Evolutionary conservation across 306 rosid species (phyloP), one percentile per base, ranked within the genome.

Genomic region (Sindora glabra): DNA sequence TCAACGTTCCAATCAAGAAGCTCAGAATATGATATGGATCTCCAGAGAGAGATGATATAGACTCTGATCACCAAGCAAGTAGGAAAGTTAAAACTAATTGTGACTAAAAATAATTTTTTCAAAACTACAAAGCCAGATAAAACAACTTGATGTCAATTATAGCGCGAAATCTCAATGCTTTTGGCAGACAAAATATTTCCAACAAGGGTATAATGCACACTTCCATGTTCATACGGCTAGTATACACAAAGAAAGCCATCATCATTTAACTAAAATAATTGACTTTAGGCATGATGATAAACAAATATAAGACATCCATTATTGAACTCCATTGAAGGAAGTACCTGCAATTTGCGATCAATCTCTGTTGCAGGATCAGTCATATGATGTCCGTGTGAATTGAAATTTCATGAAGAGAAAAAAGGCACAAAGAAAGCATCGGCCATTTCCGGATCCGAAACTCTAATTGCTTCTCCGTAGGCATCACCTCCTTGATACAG

Each of bases 321-420:
- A n/a, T n/a, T n/a, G n/a, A n/a, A n/a, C n/a, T n/a, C n/a, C n/a
- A n/a, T n/a, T n/a, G n/a, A n/a, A n/a, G n/a, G n/a, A n/a, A n/a
- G n/a, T 41, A 88, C 99, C 97, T 94, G 99, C 85, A 94, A 86
- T 54, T 69, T 82, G 48, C 58, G 94, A 89, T 94, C 99, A 62
- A 84, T 45, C 80, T 68, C 54, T 1, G 94, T 84, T 1, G 23
- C 86, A 6, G 95, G 97, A 74, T 94, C 99, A 40, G 81, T 82
- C 99, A 94, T 94, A 21, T 66, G 77, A 47, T 83, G 99, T 0
- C 99, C 97, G 3, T 94, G 89, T 0, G 94, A 62, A 59, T 94
- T 94, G 73, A 94, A 89, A 50, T 95, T 94, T 80, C 86, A 59
- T 3, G 99, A 94, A 67, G 99, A 94, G 65, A 89, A 89, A 54